Conservation (phyloP, 495 filamentous ascomycete genomes). For the Aspergillus cristatus region DNA sequence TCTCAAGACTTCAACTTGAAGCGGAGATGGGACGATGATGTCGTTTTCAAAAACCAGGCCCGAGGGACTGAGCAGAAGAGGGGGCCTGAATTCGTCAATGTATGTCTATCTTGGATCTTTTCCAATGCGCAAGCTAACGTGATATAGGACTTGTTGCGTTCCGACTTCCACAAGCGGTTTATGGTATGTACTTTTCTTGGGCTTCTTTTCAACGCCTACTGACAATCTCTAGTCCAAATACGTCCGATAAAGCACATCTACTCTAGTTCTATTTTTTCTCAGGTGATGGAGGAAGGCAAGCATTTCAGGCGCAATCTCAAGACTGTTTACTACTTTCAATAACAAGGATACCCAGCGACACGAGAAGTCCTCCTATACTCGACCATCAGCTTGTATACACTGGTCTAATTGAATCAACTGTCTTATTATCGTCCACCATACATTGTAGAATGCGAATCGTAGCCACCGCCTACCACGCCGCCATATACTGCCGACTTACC, state of each 20-base stretch:
- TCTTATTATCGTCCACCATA: too few species aligned
- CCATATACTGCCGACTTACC: too few species aligned
- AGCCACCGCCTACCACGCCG: too few species aligned
- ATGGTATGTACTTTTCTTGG: constrained; percentile 54
- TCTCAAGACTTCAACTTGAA: constrained; percentile 40
- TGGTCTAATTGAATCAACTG: too few species aligned
- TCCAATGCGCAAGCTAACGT: constrained; percentile 12
- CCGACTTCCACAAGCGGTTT: constrained; percentile 95
- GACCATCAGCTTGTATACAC: too few species aligned
- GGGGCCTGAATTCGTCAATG: constrained; percentile 94
- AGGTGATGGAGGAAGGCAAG: too few species aligned
- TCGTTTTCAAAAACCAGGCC: constrained; percentile 99
- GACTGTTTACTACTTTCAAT: too few species aligned
- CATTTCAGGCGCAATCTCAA: too few species aligned
- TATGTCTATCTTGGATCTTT: constrained; percentile 27
- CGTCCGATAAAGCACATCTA: constrained; percentile 42
- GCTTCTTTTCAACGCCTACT: constrained; percentile 14
- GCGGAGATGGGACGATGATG: constrained; percentile 90
- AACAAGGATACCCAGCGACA: too few species aligned
- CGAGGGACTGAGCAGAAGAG: constrained; percentile 90
- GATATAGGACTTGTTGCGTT: constrained; percentile 72
- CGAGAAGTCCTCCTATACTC: too few species aligned
- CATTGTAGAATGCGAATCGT: too few species aligned
- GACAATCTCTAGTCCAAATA: constrained; percentile 48
- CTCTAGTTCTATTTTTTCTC: too few species aligned